phyloP scores from a whole-genome alignment of 257 asterid genomes.

The Ehretia macrophylla region DNA sequence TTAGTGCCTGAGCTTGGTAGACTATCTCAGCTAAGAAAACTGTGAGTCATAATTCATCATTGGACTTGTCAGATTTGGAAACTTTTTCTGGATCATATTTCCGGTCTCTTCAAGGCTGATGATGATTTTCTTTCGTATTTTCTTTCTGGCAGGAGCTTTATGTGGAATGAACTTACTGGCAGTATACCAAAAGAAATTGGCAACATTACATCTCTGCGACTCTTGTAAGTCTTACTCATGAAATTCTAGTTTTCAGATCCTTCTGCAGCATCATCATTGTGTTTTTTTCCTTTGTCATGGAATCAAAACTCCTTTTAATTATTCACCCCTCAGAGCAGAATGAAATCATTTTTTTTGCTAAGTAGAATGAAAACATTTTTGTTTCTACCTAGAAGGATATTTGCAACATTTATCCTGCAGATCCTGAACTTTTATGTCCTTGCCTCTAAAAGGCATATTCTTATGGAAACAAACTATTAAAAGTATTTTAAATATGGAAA shows the following conservation, averaged over 20 bases:
- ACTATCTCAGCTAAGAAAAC: slow-evolving; percentile 31
- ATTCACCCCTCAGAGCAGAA: neutral
- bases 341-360: too few species aligned
- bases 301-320: neutral
- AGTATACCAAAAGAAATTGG: slow-evolving; percentile 47
- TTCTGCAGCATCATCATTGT: neutral
- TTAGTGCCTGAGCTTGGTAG: slow-evolving; percentile 44
- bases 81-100: neutral
- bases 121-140: slow-evolving; percentile 12
- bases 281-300: too few species aligned
- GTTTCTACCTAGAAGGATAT: neutral
- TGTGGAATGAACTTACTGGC: slow-evolving; percentile 47
- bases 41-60: slow-evolving; percentile 23
- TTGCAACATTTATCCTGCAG: neutral
- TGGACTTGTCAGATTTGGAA: neutral
- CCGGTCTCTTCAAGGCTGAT: slow-evolving; percentile 9
- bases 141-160: slow-evolving; percentile 31
- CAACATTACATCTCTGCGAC: slow-evolving; percentile 22
- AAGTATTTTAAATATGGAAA: neutral
- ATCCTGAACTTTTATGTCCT: neutral
- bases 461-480: neutral
- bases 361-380: too few species aligned
- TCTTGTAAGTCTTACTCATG: slow-evolving; percentile 30
- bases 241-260: slow-evolving; percentile 2
- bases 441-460: neutral